Evolutionary conservation across 1,139 yeast genomes (phyloP), one percentile per base, ranked within the genome.

Genomic region (Hansenula anomala): DNA sequence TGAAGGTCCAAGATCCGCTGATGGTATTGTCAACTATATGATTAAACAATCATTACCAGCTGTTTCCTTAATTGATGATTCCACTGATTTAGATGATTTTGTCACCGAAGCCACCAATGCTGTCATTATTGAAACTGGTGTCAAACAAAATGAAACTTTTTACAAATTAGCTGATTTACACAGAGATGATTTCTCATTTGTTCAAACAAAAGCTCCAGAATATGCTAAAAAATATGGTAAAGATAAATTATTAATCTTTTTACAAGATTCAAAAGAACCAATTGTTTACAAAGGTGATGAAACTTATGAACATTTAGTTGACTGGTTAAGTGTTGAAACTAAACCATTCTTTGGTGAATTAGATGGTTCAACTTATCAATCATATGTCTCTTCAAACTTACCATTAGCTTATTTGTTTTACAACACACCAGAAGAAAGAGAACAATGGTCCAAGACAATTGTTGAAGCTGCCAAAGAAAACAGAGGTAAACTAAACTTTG

Each of bases 401-500:
- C 98, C 98, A 49, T 68, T 92, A 53, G 94, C 88, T 43, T 92
- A 89, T 73, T 79, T 86, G 61, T 94, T 92, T 70, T 87, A 84
- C 70, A 80, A 74, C 49, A 65, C 73, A 36, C 75, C 71, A 35
- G 90, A 80, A 50, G 82, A 87, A 67, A 78, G 82, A 61, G 76
- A 67, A 32, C 71, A 69, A 25, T 73, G 77, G 48, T 67, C 67
- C 40, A 69, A 71, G 33, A 60, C 67, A 36, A 73, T 90, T 59
- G 65, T 59, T 47, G 73, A 78, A 42, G 67, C 86, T 58, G 95
- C 90, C 52, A 80, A 81, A 66, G 67, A 76, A 59, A 69, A 74
- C 68, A 79, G 90, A 71, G 96, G 96, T 52, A 73, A 77, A 61
- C 63, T 90, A 52, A 86, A 85, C 70, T 81, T 94, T 62, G 97